Conservation (phyloP, 2,329 filamentous ascomycete species). For the Aplosporella prunicola region DNA sequence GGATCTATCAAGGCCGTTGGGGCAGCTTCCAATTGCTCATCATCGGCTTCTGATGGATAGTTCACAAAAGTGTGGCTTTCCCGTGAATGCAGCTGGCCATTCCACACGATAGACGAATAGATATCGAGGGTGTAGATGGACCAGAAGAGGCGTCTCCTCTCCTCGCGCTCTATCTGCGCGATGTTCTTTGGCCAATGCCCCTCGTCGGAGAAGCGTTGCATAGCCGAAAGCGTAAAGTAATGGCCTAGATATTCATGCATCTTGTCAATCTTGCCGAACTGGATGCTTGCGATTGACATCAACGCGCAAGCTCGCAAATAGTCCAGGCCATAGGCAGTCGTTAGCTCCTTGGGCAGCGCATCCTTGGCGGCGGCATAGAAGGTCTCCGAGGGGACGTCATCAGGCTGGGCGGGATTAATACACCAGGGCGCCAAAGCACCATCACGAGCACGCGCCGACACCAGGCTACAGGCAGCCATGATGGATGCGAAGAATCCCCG, state of each 20-base stretch:
- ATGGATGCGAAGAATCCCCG: slow-evolving; percentile 39
- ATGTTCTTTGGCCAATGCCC: slow-evolving; percentile 41
- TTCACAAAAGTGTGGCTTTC: slow-evolving; percentile 39
- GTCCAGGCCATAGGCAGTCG: slow-evolving; percentile 26
- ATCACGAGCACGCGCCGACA: slow-evolving; percentile 41
- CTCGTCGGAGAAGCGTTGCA: slow-evolving; percentile 46
- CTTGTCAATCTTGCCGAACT: slow-evolving; percentile 39
- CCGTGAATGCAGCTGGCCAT: slow-evolving; percentile 35
- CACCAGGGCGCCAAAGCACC: slow-evolving; percentile 35
- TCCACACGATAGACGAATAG: slow-evolving; percentile 45
- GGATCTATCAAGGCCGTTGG: slow-evolving; percentile 13
- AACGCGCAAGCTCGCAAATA: slow-evolving; percentile 40
- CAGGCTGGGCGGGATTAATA: slow-evolving; percentile 23
- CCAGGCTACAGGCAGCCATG: slow-evolving; percentile 45
- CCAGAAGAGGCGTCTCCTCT: slow-evolving; percentile 44
- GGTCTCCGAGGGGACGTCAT: slow-evolving; percentile 30
- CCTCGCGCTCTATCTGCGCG: slow-evolving; percentile 38
- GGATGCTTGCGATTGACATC: slow-evolving; percentile 42
- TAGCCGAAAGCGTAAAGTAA: slow-evolving; percentile 41
- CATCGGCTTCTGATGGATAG: slow-evolving; percentile 41
- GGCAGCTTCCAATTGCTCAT: slow-evolving; percentile 32
- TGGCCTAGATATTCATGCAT: slow-evolving; percentile 44
- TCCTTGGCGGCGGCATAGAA: slow-evolving; percentile 38
- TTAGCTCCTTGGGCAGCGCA: slow-evolving; percentile 30
- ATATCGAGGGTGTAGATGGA: slow-evolving; percentile 50